Evolutionary conservation across 306 rosid genomes (phyloP), one percentile per base, ranked within the genome.

Genomic region (Gastrolobium bilobum): DNA sequence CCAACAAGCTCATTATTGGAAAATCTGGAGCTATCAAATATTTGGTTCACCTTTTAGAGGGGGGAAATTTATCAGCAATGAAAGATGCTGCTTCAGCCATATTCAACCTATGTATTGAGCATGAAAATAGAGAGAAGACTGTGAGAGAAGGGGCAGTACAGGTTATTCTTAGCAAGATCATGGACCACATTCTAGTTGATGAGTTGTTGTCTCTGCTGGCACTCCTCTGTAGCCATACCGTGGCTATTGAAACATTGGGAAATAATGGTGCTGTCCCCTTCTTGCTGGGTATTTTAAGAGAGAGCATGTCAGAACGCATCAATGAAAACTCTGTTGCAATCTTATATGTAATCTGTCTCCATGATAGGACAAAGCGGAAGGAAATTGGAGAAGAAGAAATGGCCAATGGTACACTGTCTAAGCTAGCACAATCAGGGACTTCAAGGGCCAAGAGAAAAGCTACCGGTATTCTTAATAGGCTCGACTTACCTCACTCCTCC

Each of bases 371-470:
- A 3, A 81, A 81, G 73, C 14, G 68, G 82, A 73, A 29, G 40
- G 91, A 86, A 44, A 81, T 91, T 10, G 71, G 52, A 61, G 84
- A 64, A 2, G 90, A 87, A 56, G 91, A 91, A 33, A 69, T 43
- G 5, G 50, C 6, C 3, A 53, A 84, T 2, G 73, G 50, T 14
- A 78, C 90, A 40, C n/a, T 89, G 68, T 71, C 79, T 1, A 29
- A 47, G 40, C 88, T 91, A 72, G 82, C 86, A 5, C 62, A 40
- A 29, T 63, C 2, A 10, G 91, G 90, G 29, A 82, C 85, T 54
- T 43, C 82, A 26, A 80, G 96, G 75, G 93, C 93, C 10, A 86
- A 52, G 53, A 87, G 88, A 79, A 91, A 89, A 79, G 93, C 91
- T 29, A 39, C 0, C 0, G 84, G 73, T 58, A 76, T 91, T 40